Evolutionary conservation across 257 asterid genomes (phyloP).

Genomic region (Fraxinus americana): DNA sequence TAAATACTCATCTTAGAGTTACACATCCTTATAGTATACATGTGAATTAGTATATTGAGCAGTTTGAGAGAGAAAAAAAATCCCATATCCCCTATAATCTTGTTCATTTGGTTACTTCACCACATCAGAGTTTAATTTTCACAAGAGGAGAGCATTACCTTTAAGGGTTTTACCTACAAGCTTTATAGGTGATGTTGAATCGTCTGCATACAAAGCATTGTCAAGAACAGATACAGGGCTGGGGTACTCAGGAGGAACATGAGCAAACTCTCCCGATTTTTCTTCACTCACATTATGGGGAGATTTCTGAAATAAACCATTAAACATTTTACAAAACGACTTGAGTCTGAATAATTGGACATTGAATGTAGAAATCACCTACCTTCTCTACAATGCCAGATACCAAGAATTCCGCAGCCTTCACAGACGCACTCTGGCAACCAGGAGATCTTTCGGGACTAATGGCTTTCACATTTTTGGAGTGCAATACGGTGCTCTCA

Average conservation of each 20-base stretch:
- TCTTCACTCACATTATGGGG: conserved; percentile 39
- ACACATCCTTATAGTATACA: neutral
- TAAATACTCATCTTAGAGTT: too few species aligned
- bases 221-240: conserved; percentile 96
- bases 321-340: conserved; percentile 21
- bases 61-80: neutral
- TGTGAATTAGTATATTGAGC: neutral
- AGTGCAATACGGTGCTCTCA: conserved; percentile 31
- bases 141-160: conserved; percentile 47
- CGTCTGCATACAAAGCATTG: conserved; percentile 40
- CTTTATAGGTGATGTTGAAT: conserved; percentile 69
- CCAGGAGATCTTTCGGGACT: conserved; percentile 44
- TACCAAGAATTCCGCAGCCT: conserved; percentile 26
- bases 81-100: neutral
- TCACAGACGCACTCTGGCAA: conserved; percentile 35
- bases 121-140: neutral
- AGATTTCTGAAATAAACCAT: conserved; percentile 58
- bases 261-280: conserved; percentile 50
- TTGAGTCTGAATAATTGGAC: neutral
- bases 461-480: conserved; percentile 41
- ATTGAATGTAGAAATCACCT: conserved; percentile 20
- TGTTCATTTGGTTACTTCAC: neutral
- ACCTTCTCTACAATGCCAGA: conserved; percentile 52
- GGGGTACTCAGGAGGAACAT: conserved; percentile 60
- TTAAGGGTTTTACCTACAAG: conserved; percentile 43